phyloP scores from a whole-genome alignment of 1,284 basidiomycete species.

The Phellopilus nigrolimitatus region DNA sequence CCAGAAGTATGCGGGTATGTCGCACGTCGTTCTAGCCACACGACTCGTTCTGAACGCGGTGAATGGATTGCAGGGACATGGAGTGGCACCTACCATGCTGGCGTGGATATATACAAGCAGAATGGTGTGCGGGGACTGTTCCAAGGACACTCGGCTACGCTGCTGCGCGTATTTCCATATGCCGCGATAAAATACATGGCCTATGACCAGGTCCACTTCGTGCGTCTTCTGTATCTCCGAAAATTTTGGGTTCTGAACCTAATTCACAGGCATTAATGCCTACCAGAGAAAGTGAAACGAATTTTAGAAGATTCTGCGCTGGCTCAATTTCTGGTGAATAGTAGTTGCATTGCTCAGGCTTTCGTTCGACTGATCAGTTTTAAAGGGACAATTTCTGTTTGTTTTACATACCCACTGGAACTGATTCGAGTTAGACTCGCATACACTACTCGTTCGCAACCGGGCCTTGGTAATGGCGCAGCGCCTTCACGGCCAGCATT shows the following conservation, averaged over 20 bases:
- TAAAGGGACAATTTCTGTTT: constrained; percentile 83
- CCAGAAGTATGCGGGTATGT: constrained; percentile 83
- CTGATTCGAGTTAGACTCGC: constrained; percentile 94
- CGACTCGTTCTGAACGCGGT: not conserved
- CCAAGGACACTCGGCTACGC: constrained; percentile 93
- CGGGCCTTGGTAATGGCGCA: constrained; percentile 8
- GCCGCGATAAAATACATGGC: constrained; percentile 98
- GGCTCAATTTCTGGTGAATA: constrained; percentile 81
- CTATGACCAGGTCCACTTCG: constrained; percentile 84
- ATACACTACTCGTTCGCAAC: constrained; percentile 62
- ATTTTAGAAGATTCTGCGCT: constrained; percentile 78
- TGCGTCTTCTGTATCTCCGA: constrained; percentile 33
- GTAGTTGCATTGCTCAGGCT: not conserved
- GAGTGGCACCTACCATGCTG: constrained; percentile 82
- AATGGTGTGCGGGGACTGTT: constrained; percentile 79
- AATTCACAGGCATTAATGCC: constrained; percentile 71
- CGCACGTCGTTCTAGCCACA: not conserved
- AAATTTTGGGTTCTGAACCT: not conserved
- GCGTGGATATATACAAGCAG: constrained; percentile 71
- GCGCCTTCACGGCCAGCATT: constrained; percentile 43
- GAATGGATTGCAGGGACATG: constrained; percentile 56
- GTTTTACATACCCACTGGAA: constrained; percentile 93
- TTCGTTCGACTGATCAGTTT: constrained; percentile 4
- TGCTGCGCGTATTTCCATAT: constrained; percentile 87
- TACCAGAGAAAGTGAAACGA: constrained; percentile 73